Conservation (phyloP, 768 basidiomycete species). For the Cytidiella melzeri region DNA sequence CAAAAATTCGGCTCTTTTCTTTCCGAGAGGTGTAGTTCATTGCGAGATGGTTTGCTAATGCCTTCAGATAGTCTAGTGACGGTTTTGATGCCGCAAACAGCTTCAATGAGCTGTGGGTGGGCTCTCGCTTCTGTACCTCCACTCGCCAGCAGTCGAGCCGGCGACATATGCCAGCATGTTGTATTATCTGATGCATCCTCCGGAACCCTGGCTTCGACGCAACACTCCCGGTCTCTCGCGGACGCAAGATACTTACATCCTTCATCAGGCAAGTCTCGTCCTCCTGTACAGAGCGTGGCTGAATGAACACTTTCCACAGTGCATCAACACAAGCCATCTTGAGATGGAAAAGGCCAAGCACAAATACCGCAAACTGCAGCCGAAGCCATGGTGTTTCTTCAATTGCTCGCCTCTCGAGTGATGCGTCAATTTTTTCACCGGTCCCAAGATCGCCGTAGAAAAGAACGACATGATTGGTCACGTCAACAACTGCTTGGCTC, state of each 20-base stretch:
- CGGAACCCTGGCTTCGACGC: conserved; percentile 23
- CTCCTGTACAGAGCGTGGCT: conserved; percentile 1
- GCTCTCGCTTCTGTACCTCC: conserved; percentile 11
- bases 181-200: conserved; percentile 24
- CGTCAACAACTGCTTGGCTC: neutral
- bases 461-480: conserved; percentile 9
- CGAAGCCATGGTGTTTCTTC: conserved; percentile 26
- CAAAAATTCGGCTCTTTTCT: conserved; percentile 15
- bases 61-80: conserved; percentile 17
- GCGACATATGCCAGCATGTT: conserved; percentile 13
- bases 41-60: conserved; percentile 22
- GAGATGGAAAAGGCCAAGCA: conserved; percentile 30
- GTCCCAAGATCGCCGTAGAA: conserved; percentile 20
- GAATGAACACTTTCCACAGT: conserved; percentile 9
- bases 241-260: conserved; percentile 15
- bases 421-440: conserved; percentile 6
- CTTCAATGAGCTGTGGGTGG: conserved; percentile 18
- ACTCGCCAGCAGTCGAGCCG: conserved; percentile 24
- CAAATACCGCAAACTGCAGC: conserved; percentile 28
- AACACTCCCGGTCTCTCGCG: conserved; percentile 23
- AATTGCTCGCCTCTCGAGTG: conserved; percentile 12
- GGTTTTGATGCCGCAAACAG: conserved; percentile 28
- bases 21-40: neutral
- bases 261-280: conserved; percentile 14
- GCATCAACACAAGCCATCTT: conserved; percentile 28